Evolutionary conservation across 371 early-diverging fungal genomes (phyloP).

Genomic region (Apophysomyces sp.): DNA sequence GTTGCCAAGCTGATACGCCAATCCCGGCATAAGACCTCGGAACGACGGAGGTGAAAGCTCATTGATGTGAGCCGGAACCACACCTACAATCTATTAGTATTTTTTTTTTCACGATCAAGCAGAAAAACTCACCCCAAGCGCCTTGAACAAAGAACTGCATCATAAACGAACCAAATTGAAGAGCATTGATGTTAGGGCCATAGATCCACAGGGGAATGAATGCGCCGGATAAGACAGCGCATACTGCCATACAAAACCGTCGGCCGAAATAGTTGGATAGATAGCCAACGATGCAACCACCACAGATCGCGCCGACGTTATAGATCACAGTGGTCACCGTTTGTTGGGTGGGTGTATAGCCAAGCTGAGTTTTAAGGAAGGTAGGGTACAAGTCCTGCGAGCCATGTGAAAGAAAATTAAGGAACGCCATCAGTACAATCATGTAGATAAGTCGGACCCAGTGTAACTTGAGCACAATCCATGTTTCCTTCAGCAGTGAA

Average conservation of each 20-base stretch:
- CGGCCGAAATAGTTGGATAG: slow-evolving; percentile 69
- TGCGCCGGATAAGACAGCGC: slow-evolving; percentile 52
- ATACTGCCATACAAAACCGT: slow-evolving; percentile 46
- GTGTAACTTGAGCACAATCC: slow-evolving; percentile 48
- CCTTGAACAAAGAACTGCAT: slow-evolving; percentile 68
- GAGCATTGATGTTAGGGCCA: slow-evolving; percentile 40
- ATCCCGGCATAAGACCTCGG: slow-evolving; percentile 65
- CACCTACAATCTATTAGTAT: slow-evolving; percentile 16
- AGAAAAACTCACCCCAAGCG: slow-evolving; percentile 54
- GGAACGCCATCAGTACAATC: slow-evolving; percentile 58
- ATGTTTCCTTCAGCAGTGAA: slow-evolving; percentile 39
- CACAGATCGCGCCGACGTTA: slow-evolving; percentile 69
- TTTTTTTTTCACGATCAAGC: not conserved
- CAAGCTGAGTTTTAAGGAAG: slow-evolving; percentile 57
- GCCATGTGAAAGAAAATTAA: slow-evolving; percentile 73
- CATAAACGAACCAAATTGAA: slow-evolving; percentile 61
- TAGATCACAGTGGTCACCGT: slow-evolving; percentile 62
- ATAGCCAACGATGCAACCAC: slow-evolving; percentile 66
- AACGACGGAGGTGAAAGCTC: slow-evolving; percentile 67
- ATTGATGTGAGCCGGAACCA: slow-evolving; percentile 70
- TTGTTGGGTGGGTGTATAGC: slow-evolving; percentile 48
- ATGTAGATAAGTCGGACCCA: slow-evolving; percentile 63
- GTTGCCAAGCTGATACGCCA: slow-evolving; percentile 72
- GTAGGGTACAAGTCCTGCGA: slow-evolving; percentile 76
- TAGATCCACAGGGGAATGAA: slow-evolving; percentile 71